phyloP scores from a whole-genome alignment of 2,329 filamentous ascomycete species.

The Alternaria hordeiaustralica region DNA sequence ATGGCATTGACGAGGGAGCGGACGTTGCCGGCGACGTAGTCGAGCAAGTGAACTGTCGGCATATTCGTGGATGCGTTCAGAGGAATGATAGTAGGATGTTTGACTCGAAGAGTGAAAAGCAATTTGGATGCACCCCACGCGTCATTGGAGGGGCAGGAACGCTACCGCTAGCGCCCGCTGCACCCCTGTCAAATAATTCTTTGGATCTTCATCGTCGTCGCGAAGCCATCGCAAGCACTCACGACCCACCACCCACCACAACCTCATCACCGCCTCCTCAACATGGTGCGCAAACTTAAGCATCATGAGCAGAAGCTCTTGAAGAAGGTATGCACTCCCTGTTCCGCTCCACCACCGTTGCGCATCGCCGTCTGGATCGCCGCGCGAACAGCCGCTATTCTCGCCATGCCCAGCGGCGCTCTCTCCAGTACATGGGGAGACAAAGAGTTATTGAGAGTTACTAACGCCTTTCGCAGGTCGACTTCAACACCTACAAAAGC shows the following conservation, averaged over 20 bases:
- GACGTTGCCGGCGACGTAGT: conserved; percentile 97
- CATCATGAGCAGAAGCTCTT: conserved; percentile 93
- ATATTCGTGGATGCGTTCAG: conserved; percentile 54
- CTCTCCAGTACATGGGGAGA: neutral
- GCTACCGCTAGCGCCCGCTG: conserved; percentile 19
- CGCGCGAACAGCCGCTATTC: neutral
- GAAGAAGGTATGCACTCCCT: conserved; percentile 58
- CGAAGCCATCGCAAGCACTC: neutral
- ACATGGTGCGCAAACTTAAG: conserved; percentile 95
- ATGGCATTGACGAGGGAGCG: conserved; percentile 97
- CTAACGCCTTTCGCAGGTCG: conserved; percentile 59
- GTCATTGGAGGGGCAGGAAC: conserved; percentile 17
- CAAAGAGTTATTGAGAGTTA: neutral
- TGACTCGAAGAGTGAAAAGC: conserved; percentile 9
- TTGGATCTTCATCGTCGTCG: conserved; percentile 21
- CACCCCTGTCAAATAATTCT: conserved; percentile 19
- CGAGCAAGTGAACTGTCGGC: conserved; percentile 78
- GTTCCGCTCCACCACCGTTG: neutral
- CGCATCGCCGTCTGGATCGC: neutral
- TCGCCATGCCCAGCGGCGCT: neutral
- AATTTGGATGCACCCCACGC: conserved; percentile 17
- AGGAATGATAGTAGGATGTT: neutral
- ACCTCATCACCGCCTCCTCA: neutral
- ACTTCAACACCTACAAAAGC: conserved; percentile 92
- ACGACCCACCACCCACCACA: neutral